Evolutionary conservation across 768 basidiomycete genomes (phyloP).

Genomic region (Pholiota molesta): DNA sequence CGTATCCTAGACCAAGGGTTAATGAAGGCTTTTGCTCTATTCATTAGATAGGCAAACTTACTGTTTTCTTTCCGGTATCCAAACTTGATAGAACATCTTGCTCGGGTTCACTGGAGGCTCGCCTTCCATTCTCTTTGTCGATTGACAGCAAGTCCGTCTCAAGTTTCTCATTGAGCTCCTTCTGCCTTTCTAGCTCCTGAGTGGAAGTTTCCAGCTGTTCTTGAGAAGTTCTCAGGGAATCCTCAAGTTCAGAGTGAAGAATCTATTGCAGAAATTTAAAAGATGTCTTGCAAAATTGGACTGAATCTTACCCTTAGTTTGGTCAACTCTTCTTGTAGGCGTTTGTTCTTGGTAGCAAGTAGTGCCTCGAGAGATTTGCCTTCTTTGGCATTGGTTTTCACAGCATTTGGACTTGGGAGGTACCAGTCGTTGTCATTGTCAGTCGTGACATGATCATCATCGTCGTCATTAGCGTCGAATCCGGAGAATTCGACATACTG

Average conservation of each 20-base stretch:
- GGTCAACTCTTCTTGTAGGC: slow-evolving; percentile 89
- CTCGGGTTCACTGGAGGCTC: slow-evolving; percentile 31
- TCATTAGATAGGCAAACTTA: slow-evolving; percentile 27
- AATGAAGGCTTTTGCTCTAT: neutral
- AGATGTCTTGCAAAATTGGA: neutral
- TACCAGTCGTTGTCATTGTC: slow-evolving; percentile 56
- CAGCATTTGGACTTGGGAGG: slow-evolving; percentile 88
- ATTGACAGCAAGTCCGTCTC: slow-evolving; percentile 90
- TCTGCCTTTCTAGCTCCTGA: slow-evolving; percentile 77
- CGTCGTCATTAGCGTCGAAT: slow-evolving; percentile 70
- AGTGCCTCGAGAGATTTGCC: slow-evolving; percentile 89
- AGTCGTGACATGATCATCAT: slow-evolving; percentile 47
- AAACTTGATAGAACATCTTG: slow-evolving; percentile 72
- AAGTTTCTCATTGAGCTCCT: slow-evolving; percentile 81
- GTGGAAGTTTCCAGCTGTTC: slow-evolving; percentile 60
- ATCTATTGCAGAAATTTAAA: slow-evolving; percentile 56
- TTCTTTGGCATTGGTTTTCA: slow-evolving; percentile 74
- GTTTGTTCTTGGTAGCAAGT: slow-evolving; percentile 92
- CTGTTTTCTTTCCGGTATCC: slow-evolving; percentile 66
- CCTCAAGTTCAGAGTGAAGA: slow-evolving; percentile 79
- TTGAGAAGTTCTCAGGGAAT: slow-evolving; percentile 58
- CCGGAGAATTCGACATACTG: slow-evolving; percentile 98
- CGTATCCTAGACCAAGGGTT: slow-evolving; percentile 21
- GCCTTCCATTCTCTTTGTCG: slow-evolving; percentile 56
- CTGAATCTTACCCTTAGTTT: slow-evolving; percentile 67